A percentile compares a stretch with the other conserved stretches of the same genome.
These are phyloP conservation scores for Pythium phragmiticola DNA, from an alignment of 352 stramenopile species.

Conservation along the genomic window DNA sequence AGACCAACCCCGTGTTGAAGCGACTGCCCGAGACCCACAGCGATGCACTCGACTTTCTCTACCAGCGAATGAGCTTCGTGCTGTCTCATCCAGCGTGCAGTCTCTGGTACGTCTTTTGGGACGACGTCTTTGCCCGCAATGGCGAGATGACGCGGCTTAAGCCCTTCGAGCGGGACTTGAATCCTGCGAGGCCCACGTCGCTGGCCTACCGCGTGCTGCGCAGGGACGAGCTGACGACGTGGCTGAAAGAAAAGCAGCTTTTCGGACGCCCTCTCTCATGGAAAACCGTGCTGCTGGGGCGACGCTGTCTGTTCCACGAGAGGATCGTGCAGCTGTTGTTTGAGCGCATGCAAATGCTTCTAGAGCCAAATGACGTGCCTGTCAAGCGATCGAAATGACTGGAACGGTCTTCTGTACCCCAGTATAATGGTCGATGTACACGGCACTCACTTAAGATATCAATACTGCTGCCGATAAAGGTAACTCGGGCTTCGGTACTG, in stretches of 20 bases:
- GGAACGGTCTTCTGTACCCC: too few species aligned
- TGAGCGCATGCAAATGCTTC: conserved; percentile 20
- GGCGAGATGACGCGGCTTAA: conserved; percentile 28
- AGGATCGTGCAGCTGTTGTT: conserved; percentile 25
- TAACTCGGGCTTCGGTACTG: too few species aligned
- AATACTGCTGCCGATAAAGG: too few species aligned
- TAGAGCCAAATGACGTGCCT: conserved; percentile 7
- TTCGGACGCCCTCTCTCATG: conserved; percentile 14
- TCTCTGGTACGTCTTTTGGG: conserved; percentile 51
- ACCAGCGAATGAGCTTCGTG: conserved; percentile 29
- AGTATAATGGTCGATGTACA: too few species aligned
- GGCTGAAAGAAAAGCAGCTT: conserved; percentile 20
- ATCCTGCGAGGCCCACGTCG: conserved; percentile 17
- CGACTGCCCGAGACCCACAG: conserved; percentile 18
- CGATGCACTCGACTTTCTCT: conserved; percentile 34
- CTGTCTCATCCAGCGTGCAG: conserved; percentile 27
- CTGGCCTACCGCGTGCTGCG: conserved; percentile 38
- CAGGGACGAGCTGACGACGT: conserved; percentile 27
- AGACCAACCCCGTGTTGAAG: conserved; percentile 28
- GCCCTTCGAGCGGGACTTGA: neutral
- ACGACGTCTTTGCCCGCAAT: conserved; percentile 43
- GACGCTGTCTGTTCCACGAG: conserved; percentile 28
- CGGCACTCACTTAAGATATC: too few species aligned
- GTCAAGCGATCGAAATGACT: neutral
- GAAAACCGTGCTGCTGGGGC: conserved; percentile 13